A percentile compares a stretch with the other conserved stretches of the same genome.
These are phyloP conservation scores for Diplotaxis tenuifolia DNA, from an alignment of 345 rosid species.

Conservation along the genomic window DNA sequence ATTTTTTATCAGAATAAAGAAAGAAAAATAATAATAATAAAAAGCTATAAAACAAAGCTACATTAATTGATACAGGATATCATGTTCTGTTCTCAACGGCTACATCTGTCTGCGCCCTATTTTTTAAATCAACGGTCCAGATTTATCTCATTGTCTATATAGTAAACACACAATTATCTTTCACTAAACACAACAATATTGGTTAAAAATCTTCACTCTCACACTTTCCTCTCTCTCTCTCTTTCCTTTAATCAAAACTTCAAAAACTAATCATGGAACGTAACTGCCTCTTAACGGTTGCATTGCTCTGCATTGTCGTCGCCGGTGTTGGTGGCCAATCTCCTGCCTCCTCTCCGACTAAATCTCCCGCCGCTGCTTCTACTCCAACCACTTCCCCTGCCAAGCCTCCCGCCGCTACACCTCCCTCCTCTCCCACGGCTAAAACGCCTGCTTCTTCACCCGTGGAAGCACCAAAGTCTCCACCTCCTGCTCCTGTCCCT, in stretches of 20 bases:
- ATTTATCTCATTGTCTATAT: constrained; percentile 36
- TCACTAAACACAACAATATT: neutral
- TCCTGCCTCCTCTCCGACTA: constrained; percentile 39
- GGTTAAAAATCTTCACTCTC: neutral
- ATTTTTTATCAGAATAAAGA: neutral
- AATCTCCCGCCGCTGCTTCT: constrained; percentile 25
- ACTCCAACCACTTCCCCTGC: constrained; percentile 42
- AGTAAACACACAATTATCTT: neutral
- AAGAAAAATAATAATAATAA: neutral
- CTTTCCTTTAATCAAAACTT: neutral
- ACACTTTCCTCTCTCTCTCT: neutral
- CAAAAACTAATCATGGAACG: constrained; percentile 15
- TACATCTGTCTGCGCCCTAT: constrained; percentile 39
- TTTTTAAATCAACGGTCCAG: constrained; percentile 34
- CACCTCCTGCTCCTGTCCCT: constrained; percentile 40
- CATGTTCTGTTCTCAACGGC: constrained; percentile 48
- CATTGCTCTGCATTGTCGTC: constrained; percentile 45
- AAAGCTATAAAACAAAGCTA: constrained; percentile 3
- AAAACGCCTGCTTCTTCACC: constrained; percentile 18
- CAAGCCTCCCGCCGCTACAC: constrained; percentile 28
- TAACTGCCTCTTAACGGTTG: constrained; percentile 24
- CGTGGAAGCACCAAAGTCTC: constrained; percentile 28
- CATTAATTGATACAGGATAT: constrained; percentile 10
- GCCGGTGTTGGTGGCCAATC: constrained; percentile 46
- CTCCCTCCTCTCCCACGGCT: constrained; percentile 34